Percentiles rank a stretch among this genome's conserved stretches.
phyloP scores from a whole-genome alignment of 2,329 filamentous ascomycete genomes.

The Penicillium occitanis region DNA sequence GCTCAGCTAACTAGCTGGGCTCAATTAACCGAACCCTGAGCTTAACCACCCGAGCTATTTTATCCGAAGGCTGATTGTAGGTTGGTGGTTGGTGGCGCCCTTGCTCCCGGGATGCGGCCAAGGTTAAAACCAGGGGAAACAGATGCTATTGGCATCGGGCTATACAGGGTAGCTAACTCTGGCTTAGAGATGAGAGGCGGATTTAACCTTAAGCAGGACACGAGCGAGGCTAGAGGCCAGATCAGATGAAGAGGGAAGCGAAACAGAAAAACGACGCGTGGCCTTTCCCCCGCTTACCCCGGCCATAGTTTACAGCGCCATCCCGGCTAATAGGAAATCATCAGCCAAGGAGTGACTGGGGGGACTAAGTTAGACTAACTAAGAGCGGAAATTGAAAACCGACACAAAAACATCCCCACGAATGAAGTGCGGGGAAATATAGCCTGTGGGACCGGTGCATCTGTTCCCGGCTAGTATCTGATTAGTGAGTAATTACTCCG shows the following conservation, averaged over 20 bases:
- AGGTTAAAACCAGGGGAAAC: neutral
- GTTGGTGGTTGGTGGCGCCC: no score
- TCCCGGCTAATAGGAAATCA: neutral
- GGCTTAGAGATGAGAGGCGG: neutral
- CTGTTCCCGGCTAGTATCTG: conserved; percentile 2
- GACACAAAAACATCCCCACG: neutral
- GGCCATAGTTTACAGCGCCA: neutral
- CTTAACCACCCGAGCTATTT: neutral
- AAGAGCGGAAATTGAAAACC: neutral
- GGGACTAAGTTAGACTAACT: neutral
- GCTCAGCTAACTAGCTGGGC: neutral
- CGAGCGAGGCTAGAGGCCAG: neutral
- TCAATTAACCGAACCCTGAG: conserved; percentile 3
- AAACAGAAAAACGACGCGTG: neutral
- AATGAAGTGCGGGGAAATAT: neutral
- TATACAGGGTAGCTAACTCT: neutral
- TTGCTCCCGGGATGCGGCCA: neutral
- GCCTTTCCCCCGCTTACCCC: conserved; percentile 4
- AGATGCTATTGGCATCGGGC: neutral
- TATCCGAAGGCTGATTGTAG: conserved; percentile 3
- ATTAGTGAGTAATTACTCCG: neutral
- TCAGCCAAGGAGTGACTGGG: neutral
- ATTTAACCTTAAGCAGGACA: neutral
- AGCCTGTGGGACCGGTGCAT: neutral
- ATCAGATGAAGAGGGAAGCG: neutral